A percentile compares a stretch with the other conserved stretches of the same genome.
Conservation (phyloP, 208 protist species). For the Leptomonas pyrrhocoris region DNA sequence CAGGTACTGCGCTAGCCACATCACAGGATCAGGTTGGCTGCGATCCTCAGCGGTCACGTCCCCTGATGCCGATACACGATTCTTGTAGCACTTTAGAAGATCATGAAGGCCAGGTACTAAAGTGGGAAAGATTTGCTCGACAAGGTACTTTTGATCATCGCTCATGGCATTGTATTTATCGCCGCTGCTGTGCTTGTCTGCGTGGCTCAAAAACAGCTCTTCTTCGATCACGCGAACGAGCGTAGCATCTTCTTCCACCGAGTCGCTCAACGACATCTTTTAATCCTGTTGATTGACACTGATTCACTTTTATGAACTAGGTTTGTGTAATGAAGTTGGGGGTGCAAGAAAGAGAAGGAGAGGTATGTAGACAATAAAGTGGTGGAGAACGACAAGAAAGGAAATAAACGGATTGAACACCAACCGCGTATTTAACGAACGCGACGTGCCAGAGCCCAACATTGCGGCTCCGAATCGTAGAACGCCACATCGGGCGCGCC, state of each 20-base stretch:
- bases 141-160: conserved; percentile 57
- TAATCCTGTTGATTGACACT: too few species aligned
- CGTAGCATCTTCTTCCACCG: conserved; percentile 11
- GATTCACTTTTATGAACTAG: too few species aligned
- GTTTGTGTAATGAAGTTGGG: too few species aligned
- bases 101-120: conserved; percentile 75
- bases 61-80: background rate
- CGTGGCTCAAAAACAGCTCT: conserved; percentile 63
- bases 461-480: too few species aligned
- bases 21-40: conserved; percentile 49
- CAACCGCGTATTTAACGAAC: background rate
- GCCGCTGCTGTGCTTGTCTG: conserved; percentile 13
- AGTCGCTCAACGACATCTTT: background rate
- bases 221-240: conserved; percentile 72
- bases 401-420: background rate
- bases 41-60: conserved; percentile 30
- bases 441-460: too few species aligned
- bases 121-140: conserved; percentile 75
- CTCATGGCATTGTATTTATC: conserved; percentile 16
- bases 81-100: conserved; percentile 39
- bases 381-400: background rate
- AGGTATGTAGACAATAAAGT: too few species aligned
- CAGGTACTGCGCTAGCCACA: conserved; percentile 80
- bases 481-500: too few species aligned
- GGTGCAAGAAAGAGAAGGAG: too few species aligned